Evolutionary conservation across 2,329 filamentous ascomycete genomes (phyloP).

Genomic region (Ilyonectria destructans): DNA sequence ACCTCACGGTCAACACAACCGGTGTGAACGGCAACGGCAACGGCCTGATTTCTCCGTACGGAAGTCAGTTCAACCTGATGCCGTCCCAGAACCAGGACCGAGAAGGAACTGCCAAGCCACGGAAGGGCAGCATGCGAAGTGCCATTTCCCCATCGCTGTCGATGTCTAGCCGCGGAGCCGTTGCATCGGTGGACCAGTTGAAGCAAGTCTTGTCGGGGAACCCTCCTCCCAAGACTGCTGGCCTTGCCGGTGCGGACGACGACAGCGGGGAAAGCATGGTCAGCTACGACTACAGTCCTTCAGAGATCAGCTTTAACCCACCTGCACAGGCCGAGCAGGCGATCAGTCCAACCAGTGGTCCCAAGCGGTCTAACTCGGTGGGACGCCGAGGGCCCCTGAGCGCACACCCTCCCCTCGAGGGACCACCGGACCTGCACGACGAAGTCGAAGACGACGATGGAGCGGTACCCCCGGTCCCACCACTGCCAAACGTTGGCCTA

Average conservation of each 20-base stretch:
- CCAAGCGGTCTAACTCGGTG: slow-evolving; percentile 54
- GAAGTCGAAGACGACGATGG: slow-evolving; percentile 54
- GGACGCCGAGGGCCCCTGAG: slow-evolving; percentile 60
- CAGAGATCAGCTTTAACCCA: slow-evolving; percentile 75
- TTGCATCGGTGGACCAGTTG: slow-evolving; percentile 76
- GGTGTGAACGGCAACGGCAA: slow-evolving; percentile 58
- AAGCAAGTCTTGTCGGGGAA: slow-evolving; percentile 74
- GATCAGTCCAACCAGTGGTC: slow-evolving; percentile 49
- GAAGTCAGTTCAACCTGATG: slow-evolving; percentile 67
- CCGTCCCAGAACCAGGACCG: slow-evolving; percentile 59
- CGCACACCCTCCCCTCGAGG: slow-evolving; percentile 60
- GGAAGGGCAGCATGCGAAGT: slow-evolving; percentile 71
- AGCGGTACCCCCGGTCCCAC: slow-evolving; percentile 70
- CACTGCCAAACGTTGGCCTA: slow-evolving; percentile 62
- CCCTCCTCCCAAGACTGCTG: slow-evolving; percentile 57
- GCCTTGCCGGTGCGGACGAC: slow-evolving; percentile 59
- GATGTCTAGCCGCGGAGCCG: slow-evolving; percentile 64
- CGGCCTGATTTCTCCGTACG: slow-evolving; percentile 63
- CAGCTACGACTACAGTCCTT: slow-evolving; percentile 79
- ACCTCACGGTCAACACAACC: slow-evolving; percentile 70
- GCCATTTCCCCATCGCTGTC: slow-evolving; percentile 63
- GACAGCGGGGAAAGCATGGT: slow-evolving; percentile 79
- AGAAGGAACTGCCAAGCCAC: slow-evolving; percentile 59
- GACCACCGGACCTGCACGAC: slow-evolving; percentile 48
- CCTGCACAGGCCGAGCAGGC: slow-evolving; percentile 52